phyloP scores from a whole-genome alignment of 2,329 filamentous ascomycete species.

The Fusarium camptoceras region DNA sequence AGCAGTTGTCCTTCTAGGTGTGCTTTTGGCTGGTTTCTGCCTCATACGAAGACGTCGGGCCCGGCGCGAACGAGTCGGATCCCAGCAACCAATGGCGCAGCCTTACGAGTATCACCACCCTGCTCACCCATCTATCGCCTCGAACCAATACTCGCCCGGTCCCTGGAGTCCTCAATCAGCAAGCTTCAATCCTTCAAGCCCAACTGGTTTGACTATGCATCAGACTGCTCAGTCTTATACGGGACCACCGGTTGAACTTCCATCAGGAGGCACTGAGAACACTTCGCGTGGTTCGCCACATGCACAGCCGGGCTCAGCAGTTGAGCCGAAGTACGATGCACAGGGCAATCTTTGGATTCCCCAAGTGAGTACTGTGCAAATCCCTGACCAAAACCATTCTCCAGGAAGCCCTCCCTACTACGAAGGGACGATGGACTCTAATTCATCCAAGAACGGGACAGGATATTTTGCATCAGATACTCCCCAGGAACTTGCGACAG shows the following conservation, averaged over 20 bases:
- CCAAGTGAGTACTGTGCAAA: constrained; percentile 50
- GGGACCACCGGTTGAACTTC: constrained; percentile 48
- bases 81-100: constrained; percentile 44
- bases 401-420: constrained; percentile 38
- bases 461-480: constrained; percentile 32
- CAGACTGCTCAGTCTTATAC: constrained; percentile 39
- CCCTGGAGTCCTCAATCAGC: constrained; percentile 47
- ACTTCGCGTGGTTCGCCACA: constrained; percentile 29
- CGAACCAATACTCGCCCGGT: constrained; percentile 39
- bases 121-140: constrained; percentile 35
- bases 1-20: constrained; percentile 45
- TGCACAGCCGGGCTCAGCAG: constrained; percentile 20
- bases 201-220: constrained; percentile 28
- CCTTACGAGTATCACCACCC: constrained; percentile 43
- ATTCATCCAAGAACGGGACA: constrained; percentile 34
- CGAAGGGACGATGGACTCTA: constrained; percentile 27
- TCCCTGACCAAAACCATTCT: constrained; percentile 36
- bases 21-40: constrained; percentile 47
- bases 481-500: constrained; percentile 44
- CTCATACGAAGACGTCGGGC: constrained; percentile 48
- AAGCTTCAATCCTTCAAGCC: constrained; percentile 35
- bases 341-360: constrained; percentile 51
- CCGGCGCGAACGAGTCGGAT: constrained; percentile 23
- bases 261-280: constrained; percentile 31
- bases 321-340: constrained; percentile 49